A percentile compares a stretch with the other conserved stretches of the same genome.
Conservation (phyloP, 495 filamentous ascomycete genomes). For the Penicillium maclennaniae region DNA sequence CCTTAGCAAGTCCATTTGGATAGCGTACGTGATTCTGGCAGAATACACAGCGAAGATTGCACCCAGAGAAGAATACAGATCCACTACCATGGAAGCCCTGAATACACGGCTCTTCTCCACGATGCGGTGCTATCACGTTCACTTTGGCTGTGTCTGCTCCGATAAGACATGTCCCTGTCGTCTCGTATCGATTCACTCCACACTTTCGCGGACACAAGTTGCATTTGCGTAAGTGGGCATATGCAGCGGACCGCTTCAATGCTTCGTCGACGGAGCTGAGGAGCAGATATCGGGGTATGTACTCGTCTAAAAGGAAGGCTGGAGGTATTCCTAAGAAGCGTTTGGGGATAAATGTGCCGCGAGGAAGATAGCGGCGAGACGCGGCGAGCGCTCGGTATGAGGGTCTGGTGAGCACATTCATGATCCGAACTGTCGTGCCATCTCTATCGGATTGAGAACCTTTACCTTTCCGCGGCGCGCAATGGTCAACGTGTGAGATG, state of each 20-base stretch:
- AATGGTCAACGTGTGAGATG: not conserved
- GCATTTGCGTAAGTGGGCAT: slow-evolving; percentile 66
- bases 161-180: slow-evolving; percentile 69
- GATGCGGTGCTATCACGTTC: slow-evolving; percentile 67
- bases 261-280: slow-evolving; percentile 56
- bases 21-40: slow-evolving; percentile 65
- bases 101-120: slow-evolving; percentile 63
- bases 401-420: slow-evolving; percentile 12
- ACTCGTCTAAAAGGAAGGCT: slow-evolving; percentile 70
- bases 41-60: slow-evolving; percentile 74
- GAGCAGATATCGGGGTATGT: slow-evolving; percentile 62
- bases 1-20: not conserved
- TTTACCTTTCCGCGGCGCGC: not conserved
- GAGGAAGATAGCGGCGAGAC: not conserved
- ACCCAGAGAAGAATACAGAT: slow-evolving; percentile 71
- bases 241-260: slow-evolving; percentile 62
- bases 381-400: not conserved
- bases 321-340: slow-evolving; percentile 65
- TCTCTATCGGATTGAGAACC: not conserved
- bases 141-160: slow-evolving; percentile 66
- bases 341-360: slow-evolving; percentile 10
- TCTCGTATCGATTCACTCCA: slow-evolving; percentile 68
- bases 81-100: slow-evolving; percentile 73
- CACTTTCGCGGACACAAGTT: slow-evolving; percentile 74
- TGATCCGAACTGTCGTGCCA: slow-evolving; percentile 1